These are phyloP conservation scores for Athelia sp. DNA, from an alignment of 1,284 basidiomycete species.

Conservation along the genomic window DNA sequence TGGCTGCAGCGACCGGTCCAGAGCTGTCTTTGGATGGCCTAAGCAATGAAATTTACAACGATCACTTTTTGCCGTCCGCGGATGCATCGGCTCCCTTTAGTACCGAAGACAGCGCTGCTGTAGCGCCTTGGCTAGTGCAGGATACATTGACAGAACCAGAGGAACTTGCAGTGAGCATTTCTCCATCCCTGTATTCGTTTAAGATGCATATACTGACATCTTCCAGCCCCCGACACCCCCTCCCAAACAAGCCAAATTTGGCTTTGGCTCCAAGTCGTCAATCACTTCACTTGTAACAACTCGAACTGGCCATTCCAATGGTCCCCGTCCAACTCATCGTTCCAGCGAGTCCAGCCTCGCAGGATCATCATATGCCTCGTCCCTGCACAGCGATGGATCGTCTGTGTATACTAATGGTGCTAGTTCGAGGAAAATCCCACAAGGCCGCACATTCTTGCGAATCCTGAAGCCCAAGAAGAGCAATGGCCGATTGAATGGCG, in stretches of 20 bases:
- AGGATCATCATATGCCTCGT: too few species aligned
- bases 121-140: conserved; percentile 11
- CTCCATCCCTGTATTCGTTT: background rate
- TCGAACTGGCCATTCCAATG: conserved; percentile 27
- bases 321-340: conserved; percentile 25
- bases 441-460: conserved; percentile 13
- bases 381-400: too few species aligned
- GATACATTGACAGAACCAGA: conserved; percentile 4
- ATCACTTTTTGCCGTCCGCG: too few species aligned
- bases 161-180: conserved; percentile 6
- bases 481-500: background rate
- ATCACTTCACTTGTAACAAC: conserved; percentile 31
- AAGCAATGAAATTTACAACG: too few species aligned
- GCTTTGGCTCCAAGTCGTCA: conserved; percentile 34
- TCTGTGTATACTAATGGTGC: too few species aligned
- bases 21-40: too few species aligned
- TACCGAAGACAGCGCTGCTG: conserved; percentile 11
- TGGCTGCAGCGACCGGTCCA: too few species aligned
- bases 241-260: conserved; percentile 10
- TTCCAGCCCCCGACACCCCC: conserved; percentile 10
- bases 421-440: too few species aligned
- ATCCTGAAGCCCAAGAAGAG: background rate
- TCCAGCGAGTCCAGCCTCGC: conserved; percentile 29
- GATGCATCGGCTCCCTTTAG: background rate
- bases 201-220: background rate